Conservation (phyloP, 176 grass and related monocot species). For the Saccharum officinarum region DNA sequence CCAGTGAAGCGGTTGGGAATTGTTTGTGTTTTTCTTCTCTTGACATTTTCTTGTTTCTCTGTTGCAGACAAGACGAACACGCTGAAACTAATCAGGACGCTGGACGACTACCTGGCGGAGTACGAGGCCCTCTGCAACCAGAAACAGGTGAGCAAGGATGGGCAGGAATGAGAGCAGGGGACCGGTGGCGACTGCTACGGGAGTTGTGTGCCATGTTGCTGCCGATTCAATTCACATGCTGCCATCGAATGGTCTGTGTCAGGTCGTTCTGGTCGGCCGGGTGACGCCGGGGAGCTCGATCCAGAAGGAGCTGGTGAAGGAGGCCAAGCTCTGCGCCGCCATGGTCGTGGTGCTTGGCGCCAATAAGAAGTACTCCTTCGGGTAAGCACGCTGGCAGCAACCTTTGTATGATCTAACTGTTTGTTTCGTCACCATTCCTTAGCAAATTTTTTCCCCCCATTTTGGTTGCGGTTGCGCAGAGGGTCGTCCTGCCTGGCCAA, state of each 20-base stretch:
- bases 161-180: background rate
- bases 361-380: conserved; percentile 76
- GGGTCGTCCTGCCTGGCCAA: conserved; percentile 69
- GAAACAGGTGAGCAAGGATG: conserved; percentile 66
- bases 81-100: conserved; percentile 65
- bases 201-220: background rate
- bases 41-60: background rate
- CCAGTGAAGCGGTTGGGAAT: background rate
- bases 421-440: conserved; percentile 30
- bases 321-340: conserved; percentile 86
- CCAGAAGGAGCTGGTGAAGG: conserved; percentile 76
- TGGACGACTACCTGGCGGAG: conserved; percentile 76
- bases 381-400: conserved; percentile 47
- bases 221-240: conserved; percentile 16
- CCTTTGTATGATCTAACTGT: conserved; percentile 50
- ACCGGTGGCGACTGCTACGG: background rate
- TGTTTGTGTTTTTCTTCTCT: background rate
- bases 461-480: conserved; percentile 39
- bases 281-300: conserved; percentile 84
- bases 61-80: conserved; percentile 75
- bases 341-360: conserved; percentile 73
- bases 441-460: background rate
- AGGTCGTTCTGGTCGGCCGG: conserved; percentile 84
- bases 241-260: conserved; percentile 18
- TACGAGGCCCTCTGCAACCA: conserved; percentile 68